Evolutionary conservation across 768 basidiomycete genomes (phyloP).

Genomic region (Russula foetens): DNA sequence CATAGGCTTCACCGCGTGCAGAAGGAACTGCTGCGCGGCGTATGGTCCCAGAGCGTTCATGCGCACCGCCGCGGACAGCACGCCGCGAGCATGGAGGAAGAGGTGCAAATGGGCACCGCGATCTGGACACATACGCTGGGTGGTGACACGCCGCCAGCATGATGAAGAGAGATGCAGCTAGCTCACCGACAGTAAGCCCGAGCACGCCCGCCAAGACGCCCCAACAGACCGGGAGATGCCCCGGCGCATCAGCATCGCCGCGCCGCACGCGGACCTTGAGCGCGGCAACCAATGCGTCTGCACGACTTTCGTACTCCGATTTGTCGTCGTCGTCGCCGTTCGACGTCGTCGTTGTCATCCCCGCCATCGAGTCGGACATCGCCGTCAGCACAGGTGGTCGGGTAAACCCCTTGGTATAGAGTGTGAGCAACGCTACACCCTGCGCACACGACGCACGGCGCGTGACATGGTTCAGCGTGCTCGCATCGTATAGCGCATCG

Average conservation of each 20-base stretch:
- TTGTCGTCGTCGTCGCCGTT: not conserved
- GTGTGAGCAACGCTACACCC: conserved; percentile 84
- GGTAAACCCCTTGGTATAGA: conserved; percentile 78
- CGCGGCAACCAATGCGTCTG: conserved; percentile 42
- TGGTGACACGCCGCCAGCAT: not conserved
- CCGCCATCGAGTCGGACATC: not conserved
- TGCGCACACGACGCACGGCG: conserved; percentile 84
- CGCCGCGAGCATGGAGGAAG: conserved; percentile 84
- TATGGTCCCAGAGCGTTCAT: conserved; percentile 93
- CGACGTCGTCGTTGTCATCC: no score
- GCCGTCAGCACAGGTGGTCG: conserved; percentile 36
- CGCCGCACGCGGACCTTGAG: conserved; percentile 62
- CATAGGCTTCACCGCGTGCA: conserved; percentile 62
- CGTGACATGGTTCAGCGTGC: conserved; percentile 86
- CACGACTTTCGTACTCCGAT: conserved; percentile 21
- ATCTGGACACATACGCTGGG: conserved; percentile 36
- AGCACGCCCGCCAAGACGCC: conserved; percentile 76
- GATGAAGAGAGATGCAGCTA: not conserved
- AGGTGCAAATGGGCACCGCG: conserved; percentile 82
- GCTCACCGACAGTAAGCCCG: conserved; percentile 59
- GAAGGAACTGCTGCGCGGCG: conserved; percentile 76
- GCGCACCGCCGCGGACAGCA: conserved; percentile 88
- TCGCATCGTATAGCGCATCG: conserved; percentile 74
- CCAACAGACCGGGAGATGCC: conserved; percentile 90
- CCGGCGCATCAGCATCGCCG: conserved; percentile 45